A percentile compares a stretch with the other conserved stretches of the same genome.
Evolutionary conservation across 2,329 filamentous ascomycete species (phyloP).

Genomic region (Penicillium sp.): DNA sequence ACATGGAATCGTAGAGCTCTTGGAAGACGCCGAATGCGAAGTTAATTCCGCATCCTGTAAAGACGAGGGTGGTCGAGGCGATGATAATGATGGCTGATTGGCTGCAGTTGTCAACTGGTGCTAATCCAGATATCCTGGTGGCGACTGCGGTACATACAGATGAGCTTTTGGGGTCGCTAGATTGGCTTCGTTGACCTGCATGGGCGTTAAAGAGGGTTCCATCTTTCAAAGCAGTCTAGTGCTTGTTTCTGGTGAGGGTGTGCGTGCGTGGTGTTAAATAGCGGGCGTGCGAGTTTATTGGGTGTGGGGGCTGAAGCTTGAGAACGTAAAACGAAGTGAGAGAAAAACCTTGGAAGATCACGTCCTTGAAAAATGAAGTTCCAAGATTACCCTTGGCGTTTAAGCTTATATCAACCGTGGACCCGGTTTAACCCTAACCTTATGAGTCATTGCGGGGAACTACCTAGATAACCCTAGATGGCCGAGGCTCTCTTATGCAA

Average conservation of each 20-base stretch:
- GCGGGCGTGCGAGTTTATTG: neutral
- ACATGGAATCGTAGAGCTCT: conserved; percentile 32
- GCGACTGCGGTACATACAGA: neutral
- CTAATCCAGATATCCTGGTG: neutral
- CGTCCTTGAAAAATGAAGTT: neutral
- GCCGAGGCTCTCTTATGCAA: neutral
- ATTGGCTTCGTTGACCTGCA: neutral
- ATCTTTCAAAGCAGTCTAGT: neutral
- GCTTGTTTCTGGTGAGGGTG: neutral
- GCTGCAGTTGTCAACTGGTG: neutral
- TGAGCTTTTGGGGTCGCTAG: neutral
- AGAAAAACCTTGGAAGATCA: neutral
- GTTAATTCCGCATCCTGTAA: conserved; percentile 32
- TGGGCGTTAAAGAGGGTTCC: neutral
- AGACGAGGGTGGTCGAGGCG: conserved; percentile 21
- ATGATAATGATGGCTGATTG: conserved; percentile 9
- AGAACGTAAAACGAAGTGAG: neutral
- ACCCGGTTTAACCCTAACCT: neutral
- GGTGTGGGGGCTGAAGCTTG: neutral
- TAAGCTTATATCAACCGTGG: neutral
- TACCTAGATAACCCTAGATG: neutral
- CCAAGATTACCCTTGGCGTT: neutral
- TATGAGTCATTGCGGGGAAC: neutral
- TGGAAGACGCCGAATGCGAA: conserved; percentile 38
- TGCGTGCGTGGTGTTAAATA: neutral